Base-by-base conservation (phyloP, 345 rosid genomes). In the Dovyalis caffra region DNA sequence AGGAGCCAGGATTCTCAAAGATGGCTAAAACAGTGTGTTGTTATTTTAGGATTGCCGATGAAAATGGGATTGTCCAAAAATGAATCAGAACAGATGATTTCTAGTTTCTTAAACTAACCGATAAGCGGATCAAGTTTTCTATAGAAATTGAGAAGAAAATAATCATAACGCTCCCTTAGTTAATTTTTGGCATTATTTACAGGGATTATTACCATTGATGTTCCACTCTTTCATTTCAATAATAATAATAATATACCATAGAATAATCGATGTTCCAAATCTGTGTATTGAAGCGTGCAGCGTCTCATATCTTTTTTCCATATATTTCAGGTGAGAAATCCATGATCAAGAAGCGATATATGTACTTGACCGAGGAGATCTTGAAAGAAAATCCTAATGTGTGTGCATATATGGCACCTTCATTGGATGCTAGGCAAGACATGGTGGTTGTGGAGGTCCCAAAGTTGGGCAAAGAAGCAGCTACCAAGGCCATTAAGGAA, bases 361-460 rank as follows among this genome's bases (percentile, higher is more conserved):
- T 90, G 93, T 75, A 88, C 85, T 33, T 92, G 74, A 90, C 84
- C 0, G 97, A 92, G 71, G 97, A 92, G 11, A 83, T 86, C 53
- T 64, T 92, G 38, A 89, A 89, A 73, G 89, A 90, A 10, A 86
- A 89, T 32, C 86, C 92, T 0, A 73, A 75, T 69, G 81, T 92
- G 75, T 90, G 93, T 9, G 92, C 84, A 3, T 89, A 88, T 83
- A 84, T 83, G 93, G 92, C 90, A 10, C 87, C 91, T 14, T 92
- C 97, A 2, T 81, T 90, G 11, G 93, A 92, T 64, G 93, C 83
- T 0, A 82, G 97, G 8, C 97, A 92, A 37, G 97, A 92, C 77
- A 85, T 92, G 21, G 92, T 90, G 74, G 93, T 92, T 28, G 95
- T 90, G 8, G 95, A 92, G 69, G 85, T 92, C 7, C 97, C 97